Conservation (phyloP, 345 rosid species). For the Citrus unshiu region DNA sequence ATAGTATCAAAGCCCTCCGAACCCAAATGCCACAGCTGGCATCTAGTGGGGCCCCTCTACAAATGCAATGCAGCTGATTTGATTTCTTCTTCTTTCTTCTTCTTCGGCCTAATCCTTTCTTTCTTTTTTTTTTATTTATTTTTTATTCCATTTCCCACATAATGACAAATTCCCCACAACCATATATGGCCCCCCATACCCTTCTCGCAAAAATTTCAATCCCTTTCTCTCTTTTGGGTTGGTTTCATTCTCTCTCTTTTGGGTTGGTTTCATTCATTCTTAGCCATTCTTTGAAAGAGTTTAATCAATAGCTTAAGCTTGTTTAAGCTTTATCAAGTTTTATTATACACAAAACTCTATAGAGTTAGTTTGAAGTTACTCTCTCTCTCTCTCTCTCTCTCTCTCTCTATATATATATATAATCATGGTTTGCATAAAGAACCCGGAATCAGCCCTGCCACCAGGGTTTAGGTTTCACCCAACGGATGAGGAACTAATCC, state of each 20-base stretch:
- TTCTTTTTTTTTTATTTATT: too few species aligned
- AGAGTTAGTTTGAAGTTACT: background rate
- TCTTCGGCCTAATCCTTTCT: slow-evolving; percentile 33
- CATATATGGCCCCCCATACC: slow-evolving; percentile 54
- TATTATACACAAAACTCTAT: background rate
- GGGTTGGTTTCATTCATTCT: background rate
- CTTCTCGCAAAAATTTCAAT: slow-evolving; percentile 69
- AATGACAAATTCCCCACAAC: slow-evolving; percentile 54
- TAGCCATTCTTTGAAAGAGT: background rate
- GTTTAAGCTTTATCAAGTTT: background rate
- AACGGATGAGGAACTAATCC: slow-evolving; percentile 94
- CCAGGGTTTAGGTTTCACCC: slow-evolving; percentile 99
- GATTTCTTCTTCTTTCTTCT: background rate
- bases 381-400: too few species aligned
- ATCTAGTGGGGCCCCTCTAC: too few species aligned
- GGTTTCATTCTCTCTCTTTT: background rate
- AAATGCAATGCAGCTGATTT: slow-evolving; percentile 10
- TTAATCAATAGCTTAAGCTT: background rate
- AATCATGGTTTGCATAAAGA: slow-evolving; percentile 49
- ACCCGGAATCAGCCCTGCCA: slow-evolving; percentile 73
- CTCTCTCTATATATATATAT: too few species aligned
- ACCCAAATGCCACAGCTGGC: slow-evolving; percentile 27
- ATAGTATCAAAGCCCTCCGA: background rate
- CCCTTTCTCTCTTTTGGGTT: slow-evolving; percentile 17
- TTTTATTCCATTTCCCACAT: slow-evolving; percentile 2